phyloP scores from a whole-genome alignment of 1,284 basidiomycete species.

The Amylostereum chailletii region DNA sequence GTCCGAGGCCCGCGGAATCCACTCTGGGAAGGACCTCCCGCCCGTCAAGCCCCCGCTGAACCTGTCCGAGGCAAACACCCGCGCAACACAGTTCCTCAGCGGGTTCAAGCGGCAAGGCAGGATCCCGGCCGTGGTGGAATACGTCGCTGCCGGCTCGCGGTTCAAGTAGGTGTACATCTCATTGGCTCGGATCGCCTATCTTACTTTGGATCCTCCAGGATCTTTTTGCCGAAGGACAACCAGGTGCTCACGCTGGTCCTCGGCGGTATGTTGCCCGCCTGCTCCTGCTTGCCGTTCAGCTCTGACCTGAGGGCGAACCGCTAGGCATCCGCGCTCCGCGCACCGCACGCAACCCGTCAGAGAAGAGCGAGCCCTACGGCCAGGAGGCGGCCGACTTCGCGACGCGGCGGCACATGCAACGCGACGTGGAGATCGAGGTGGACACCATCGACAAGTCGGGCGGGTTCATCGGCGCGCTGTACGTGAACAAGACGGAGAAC shows the following conservation, averaged over 20 bases:
- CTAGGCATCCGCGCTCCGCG: conserved; percentile 79
- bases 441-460: conserved; percentile 90
- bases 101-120: conserved; percentile 87
- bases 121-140: conserved; percentile 85
- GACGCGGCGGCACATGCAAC: conserved; percentile 79
- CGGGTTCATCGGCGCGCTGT: conserved; percentile 90
- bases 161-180: conserved; percentile 64
- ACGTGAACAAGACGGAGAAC: conserved; percentile 77
- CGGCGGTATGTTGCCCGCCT: conserved; percentile 41
- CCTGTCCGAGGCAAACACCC: conserved; percentile 75
- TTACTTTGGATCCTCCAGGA: conserved; percentile 28
- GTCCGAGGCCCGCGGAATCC: conserved; percentile 77
- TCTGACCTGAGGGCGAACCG: conserved; percentile 2
- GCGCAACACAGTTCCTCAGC: conserved; percentile 81
- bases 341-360: conserved; percentile 70
- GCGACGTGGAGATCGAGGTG: conserved; percentile 91
- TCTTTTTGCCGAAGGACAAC: conserved; percentile 87
- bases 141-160: conserved; percentile 86
- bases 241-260: conserved; percentile 86
- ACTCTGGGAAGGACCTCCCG: conserved; percentile 85
- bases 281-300: conserved; percentile 3
- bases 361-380: conserved; percentile 89
- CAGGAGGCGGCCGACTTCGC: conserved; percentile 79
- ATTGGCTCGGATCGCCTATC: background rate
- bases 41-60: conserved; percentile 70